A percentile compares a stretch with the other conserved stretches of the same genome.
Conservation (phyloP, 2,329 filamentous ascomycete species). For the Phaeomoniella chlamydospora region DNA sequence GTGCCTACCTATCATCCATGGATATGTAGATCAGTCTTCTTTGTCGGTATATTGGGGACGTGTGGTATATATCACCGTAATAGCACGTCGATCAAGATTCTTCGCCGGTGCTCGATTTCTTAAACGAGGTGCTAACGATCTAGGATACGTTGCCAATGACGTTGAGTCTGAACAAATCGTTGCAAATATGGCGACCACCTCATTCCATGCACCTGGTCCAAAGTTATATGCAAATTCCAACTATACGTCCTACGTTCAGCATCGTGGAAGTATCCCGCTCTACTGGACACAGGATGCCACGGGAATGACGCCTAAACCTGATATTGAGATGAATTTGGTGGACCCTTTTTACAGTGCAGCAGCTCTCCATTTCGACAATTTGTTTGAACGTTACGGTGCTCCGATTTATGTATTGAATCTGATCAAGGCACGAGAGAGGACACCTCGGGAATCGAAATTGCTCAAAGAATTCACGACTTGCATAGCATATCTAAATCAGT, state of each 20-base stretch:
- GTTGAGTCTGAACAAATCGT: constrained; percentile 98
- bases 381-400: constrained; percentile 85
- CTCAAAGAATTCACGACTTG: constrained; percentile 76
- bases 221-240: constrained; percentile 75
- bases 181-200: constrained; percentile 84
- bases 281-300: constrained; percentile 97
- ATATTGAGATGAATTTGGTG: constrained; percentile 86
- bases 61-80: constrained; percentile 80
- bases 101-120: constrained; percentile 91
- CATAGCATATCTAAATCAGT: constrained; percentile 87
- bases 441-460: constrained; percentile 81
- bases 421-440: constrained; percentile 77
- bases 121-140: constrained; percentile 86
- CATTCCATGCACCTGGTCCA: constrained; percentile 82
- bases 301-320: constrained; percentile 88
- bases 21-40: constrained; percentile 84
- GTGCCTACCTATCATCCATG: constrained; percentile 91
- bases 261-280: constrained; percentile 88
- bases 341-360: constrained; percentile 93
- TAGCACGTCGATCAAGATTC: constrained; percentile 78
- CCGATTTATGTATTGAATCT: constrained; percentile 87
- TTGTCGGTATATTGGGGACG: constrained; percentile 69
- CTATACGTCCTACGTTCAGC: constrained; percentile 93
- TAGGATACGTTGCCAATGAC: constrained; percentile 94
- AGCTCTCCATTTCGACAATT: constrained; percentile 83